phyloP scores from a whole-genome alignment of 331 rosid species.

The Arachis monticola region DNA sequence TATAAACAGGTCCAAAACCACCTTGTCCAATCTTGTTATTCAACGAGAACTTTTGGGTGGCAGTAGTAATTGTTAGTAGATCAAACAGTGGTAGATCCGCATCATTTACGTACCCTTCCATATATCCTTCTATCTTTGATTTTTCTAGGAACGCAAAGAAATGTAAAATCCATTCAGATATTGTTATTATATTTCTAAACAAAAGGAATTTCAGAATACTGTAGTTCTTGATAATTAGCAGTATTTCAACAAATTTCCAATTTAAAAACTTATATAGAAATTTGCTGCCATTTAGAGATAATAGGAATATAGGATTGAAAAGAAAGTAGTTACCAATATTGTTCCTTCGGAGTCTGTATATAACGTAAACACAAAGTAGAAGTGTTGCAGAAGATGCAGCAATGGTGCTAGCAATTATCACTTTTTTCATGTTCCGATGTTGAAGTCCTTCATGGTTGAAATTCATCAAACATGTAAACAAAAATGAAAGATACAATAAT shows the following conservation, averaged over 20 bases:
- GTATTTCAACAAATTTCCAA: neutral
- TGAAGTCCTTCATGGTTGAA: neutral
- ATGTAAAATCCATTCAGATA: neutral
- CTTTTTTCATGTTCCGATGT: neutral
- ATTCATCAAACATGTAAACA: neutral
- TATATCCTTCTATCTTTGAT: constrained; percentile 5
- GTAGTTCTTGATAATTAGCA: neutral
- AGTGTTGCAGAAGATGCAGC: constrained; percentile 24
- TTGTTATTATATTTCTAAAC: neutral
- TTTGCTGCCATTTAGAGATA: neutral
- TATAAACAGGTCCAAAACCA: constrained; percentile 44
- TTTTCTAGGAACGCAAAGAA: neutral
- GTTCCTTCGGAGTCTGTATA: constrained; percentile 30
- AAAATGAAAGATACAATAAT: neutral
- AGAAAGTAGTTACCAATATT: constrained; percentile 7
- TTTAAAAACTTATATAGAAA: neutral
- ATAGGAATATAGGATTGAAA: too few species aligned
- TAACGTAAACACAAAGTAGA: constrained; percentile 1
- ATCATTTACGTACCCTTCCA: constrained; percentile 14
- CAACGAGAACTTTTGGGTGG: constrained; percentile 11
- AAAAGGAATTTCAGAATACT: neutral
- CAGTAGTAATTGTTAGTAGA: neutral
- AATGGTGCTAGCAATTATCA: constrained; percentile 26
- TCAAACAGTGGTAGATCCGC: constrained; percentile 16
- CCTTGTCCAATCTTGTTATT: constrained; percentile 44